A percentile compares a stretch with the other conserved stretches of the same genome.
Conservation (phyloP, 345 rosid genomes). For the Eucalyptus cloeziana region DNA sequence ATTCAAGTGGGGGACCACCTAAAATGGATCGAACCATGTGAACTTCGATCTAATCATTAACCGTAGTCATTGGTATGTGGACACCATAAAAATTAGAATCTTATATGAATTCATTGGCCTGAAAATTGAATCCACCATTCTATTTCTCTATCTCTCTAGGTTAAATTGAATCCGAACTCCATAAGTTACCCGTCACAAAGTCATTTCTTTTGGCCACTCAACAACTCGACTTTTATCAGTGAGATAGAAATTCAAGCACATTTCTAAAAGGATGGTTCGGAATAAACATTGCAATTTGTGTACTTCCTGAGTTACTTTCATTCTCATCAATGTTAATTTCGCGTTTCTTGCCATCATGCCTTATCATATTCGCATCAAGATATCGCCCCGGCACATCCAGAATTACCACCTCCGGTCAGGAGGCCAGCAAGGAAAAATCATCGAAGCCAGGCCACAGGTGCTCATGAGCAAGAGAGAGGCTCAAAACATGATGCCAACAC, state of each 20-base stretch:
- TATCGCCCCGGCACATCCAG: background rate
- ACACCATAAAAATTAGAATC: background rate
- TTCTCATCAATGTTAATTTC: background rate
- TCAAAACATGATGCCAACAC: background rate
- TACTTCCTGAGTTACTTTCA: background rate
- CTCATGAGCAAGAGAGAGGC: background rate
- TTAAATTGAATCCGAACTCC: background rate
- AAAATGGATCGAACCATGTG: background rate
- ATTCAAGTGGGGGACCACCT: rapidly evolving
- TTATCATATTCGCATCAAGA: background rate
- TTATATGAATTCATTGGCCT: background rate
- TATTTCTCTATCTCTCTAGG: background rate
- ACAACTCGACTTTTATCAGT: background rate
- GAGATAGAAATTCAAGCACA: background rate
- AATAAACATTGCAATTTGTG: background rate
- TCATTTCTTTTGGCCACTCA: background rate
- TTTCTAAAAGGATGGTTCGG: background rate
- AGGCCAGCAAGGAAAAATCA: background rate
- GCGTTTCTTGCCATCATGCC: background rate
- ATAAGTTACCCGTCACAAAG: background rate
- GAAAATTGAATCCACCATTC: background rate
- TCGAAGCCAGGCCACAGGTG: conserved; percentile 5
- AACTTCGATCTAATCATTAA: background rate
- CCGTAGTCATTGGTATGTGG: background rate
- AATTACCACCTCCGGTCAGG: background rate